Base-by-base conservation (phyloP, 2,329 filamentous ascomycete genomes). In the Pseudocercospora vitis region DNA sequence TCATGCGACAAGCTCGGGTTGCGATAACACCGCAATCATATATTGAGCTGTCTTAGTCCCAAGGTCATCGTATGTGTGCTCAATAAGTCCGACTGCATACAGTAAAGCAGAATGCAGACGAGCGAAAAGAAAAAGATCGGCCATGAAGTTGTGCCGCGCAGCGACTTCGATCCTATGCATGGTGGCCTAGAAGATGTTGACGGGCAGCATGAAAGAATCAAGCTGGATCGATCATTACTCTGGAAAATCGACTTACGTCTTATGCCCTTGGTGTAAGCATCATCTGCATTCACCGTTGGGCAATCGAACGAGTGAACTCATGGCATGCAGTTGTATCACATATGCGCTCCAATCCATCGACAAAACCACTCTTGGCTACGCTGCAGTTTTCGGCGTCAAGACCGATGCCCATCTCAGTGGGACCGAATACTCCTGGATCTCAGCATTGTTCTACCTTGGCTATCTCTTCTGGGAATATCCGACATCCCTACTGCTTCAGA, bases 321-420 rank as follows among this genome's bases (percentile, higher is more conserved):
- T 16, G 3, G 9, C 11, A 7, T 12, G 3, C 26, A 56, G 53
- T 18, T 56, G 53, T 18, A 37, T 37, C 2, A 37, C 33, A n/a
- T 37, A 37, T 16, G 19, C 19, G 33, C 33, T 37, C 5, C 33
- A 37, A 37, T 16, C n/a, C 9, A 61, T 69, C 44, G 67, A 69
- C 58, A 68, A 82, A 71, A 83, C 80, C 0, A 82, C 78, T 0
- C 68, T 83, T 24, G 81, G 78, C 0, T 86, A 85, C 58, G 83
- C 84, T 0, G 83, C 83, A 16, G 81, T 87, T 44, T 85, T 86
- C 53, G 82, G 33, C 16, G 33, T 37, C n/a, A 37, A 37, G 33
- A 16, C 33, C 14, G 33, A 37, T 37, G 33, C 14, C 33, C 26
- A 58, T 23, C 49, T 60, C 8, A 29, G 53, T 33, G 57, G 57